Evolutionary conservation across 2,329 filamentous ascomycete species (phyloP), one percentile per base, ranked within the genome.

Genomic region (Neospermospora avenae): DNA sequence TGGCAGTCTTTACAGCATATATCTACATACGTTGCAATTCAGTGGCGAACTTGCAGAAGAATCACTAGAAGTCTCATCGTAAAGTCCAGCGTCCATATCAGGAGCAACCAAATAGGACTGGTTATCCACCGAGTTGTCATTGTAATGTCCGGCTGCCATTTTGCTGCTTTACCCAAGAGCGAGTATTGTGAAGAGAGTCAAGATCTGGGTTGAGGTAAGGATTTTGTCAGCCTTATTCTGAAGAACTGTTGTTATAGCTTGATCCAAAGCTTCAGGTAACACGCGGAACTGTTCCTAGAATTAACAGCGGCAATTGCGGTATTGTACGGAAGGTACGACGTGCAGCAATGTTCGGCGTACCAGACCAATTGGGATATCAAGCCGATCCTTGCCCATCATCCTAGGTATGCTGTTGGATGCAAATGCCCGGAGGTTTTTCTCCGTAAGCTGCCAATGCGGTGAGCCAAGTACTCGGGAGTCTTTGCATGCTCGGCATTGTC

Each of bases 21-120:
- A 14, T 54, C 20, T 35, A 60, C 68, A 58, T 62, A 71, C 70
- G 61, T 70, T 68, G 53, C 60, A 66, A 53, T 70, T 70, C 48
- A 70, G 41, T 34, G 70, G 69, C 18, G 70, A 72, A 60, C 68
- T 70, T 44, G 69, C 69, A 4, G 70, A 71, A 39, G 68, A 70
- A 45, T 72, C 69, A 59, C 70, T 71, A 18, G 70, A 71, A 10
- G 69, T 71, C 2, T 68, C 67, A 54, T 71, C 70, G 51, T 71
- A 70, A 46, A 71, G 53, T 1, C 58, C 63, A 10, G 64, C 63
- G 51, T 63, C 64, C 54, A 69, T 63, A 25, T 71, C 69, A 25
- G 66, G 60, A 8, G 65, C 53, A 41, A 65, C 59, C 42, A 69
- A 55, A 53, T 67, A 67, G 8, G 64, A 63, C 18, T 67, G 61